Conservation (phyloP, 495 filamentous ascomycete genomes). For the Barbatosphaeria neglecta region DNA sequence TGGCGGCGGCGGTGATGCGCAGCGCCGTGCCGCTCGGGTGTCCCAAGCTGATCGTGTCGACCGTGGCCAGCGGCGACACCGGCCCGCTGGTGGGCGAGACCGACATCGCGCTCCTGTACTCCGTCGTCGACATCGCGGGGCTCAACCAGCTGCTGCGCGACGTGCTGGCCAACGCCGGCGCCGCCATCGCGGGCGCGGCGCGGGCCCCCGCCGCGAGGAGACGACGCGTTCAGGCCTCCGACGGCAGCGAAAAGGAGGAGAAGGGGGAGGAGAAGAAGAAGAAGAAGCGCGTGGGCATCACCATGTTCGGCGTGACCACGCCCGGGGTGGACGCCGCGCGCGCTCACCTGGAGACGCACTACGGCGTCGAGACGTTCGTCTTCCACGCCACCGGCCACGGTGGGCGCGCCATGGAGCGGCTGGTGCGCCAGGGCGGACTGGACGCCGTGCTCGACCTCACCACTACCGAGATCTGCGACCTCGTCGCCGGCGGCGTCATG, state of each 20-base stretch:
- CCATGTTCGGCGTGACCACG: slow-evolving; percentile 69
- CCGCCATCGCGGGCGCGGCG: slow-evolving; percentile 45
- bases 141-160: slow-evolving; percentile 42
- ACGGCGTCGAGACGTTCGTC: slow-evolving; percentile 43
- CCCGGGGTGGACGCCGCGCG: slow-evolving; percentile 43
- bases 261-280: too few relatives aligned
- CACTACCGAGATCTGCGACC: slow-evolving; percentile 55
- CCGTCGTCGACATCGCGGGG: slow-evolving; percentile 58
- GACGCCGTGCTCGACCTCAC: slow-evolving; percentile 58
- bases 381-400: slow-evolving; percentile 62
- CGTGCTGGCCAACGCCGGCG: slow-evolving; percentile 50
- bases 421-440: slow-evolving; percentile 39
- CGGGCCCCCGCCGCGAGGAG: slow-evolving; percentile 24
- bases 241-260: too few relatives aligned
- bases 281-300: slow-evolving; percentile 46
- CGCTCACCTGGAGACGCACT: slow-evolving; percentile 24
- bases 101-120: slow-evolving; percentile 60
- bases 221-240: too few relatives aligned
- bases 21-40: slow-evolving; percentile 46
- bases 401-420: slow-evolving; percentile 54
- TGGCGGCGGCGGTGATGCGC: slow-evolving; percentile 47
- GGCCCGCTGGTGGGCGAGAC: slow-evolving; percentile 47
- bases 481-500: slow-evolving; percentile 50
- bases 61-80: slow-evolving; percentile 52
- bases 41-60: slow-evolving; percentile 60